These are phyloP conservation scores for Prunus dulcis DNA, from an alignment of 306 rosid species.

Conservation along the genomic window DNA sequence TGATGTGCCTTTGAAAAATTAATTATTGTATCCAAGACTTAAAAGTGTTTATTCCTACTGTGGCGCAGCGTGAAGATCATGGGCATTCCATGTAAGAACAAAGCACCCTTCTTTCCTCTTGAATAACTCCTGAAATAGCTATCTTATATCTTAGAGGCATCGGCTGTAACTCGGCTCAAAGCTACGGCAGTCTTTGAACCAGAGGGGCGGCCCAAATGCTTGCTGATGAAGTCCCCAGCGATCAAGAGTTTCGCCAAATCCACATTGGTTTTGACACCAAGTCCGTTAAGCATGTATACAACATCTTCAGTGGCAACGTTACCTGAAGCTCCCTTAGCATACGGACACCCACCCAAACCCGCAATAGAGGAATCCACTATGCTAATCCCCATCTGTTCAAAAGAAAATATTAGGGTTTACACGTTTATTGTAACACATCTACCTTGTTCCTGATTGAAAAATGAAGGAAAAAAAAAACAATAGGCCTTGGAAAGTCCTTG, in stretches of 20 bases:
- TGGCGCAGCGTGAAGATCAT: not conserved
- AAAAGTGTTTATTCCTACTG: not conserved
- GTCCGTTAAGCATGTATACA: slow-evolving; percentile 82
- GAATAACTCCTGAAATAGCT: not conserved
- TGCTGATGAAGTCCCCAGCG: slow-evolving; percentile 81
- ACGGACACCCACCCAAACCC: slow-evolving; percentile 74
- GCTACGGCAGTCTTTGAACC: slow-evolving; percentile 80
- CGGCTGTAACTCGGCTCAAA: slow-evolving; percentile 45
- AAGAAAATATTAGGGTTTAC: not conserved
- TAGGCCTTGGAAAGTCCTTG: not conserved
- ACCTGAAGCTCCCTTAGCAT: slow-evolving; percentile 73
- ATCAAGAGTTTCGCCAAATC: slow-evolving; percentile 69
- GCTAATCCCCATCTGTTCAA: slow-evolving; percentile 68
- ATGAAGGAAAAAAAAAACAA: not conserved
- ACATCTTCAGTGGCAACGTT: slow-evolving; percentile 93
- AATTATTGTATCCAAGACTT: too few species aligned
- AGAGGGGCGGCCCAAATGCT: slow-evolving; percentile 60
- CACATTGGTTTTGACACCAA: slow-evolving; percentile 72
- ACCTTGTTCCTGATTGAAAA: not conserved
- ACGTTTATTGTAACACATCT: not conserved
- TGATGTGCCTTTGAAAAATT: too few species aligned
- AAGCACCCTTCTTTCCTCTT: too few species aligned
- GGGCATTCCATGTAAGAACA: too few species aligned
- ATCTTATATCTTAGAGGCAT: slow-evolving; percentile 54
- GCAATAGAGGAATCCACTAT: slow-evolving; percentile 54